phyloP scores from a whole-genome alignment of 1,284 basidiomycete genomes.

The Apiotrichum domesticum region DNA sequence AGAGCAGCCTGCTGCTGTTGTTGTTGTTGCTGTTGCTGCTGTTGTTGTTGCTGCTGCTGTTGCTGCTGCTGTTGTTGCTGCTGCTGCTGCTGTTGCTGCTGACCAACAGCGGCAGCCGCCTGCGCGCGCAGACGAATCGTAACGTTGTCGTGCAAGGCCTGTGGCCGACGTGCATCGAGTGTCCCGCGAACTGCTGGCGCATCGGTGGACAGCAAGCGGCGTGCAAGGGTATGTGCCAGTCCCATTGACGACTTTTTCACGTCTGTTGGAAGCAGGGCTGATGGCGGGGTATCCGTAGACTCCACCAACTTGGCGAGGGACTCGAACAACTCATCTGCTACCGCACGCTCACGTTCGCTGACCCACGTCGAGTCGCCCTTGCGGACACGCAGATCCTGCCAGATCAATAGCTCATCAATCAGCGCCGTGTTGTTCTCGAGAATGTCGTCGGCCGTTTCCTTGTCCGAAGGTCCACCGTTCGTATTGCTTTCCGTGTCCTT shows the following conservation, averaged over 20 bases:
- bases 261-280: slow-evolving; percentile 4
- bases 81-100: not conserved
- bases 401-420: slow-evolving; percentile 35
- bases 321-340: slow-evolving; percentile 31
- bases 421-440: slow-evolving; percentile 28
- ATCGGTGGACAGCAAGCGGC: slow-evolving; percentile 12
- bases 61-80: not conserved
- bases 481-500: not conserved
- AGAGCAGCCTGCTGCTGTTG: slow-evolving; percentile 1
- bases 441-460: slow-evolving; percentile 21
- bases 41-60: not conserved
- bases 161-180: slow-evolving; percentile 35
- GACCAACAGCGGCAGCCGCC: slow-evolving; percentile 9
- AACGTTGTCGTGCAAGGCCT: slow-evolving; percentile 34
- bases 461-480: slow-evolving; percentile 1
- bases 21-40: not conserved
- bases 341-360: slow-evolving; percentile 28
- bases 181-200: slow-evolving; percentile 35
- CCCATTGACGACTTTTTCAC: slow-evolving; percentile 7
- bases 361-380: slow-evolving; percentile 17
- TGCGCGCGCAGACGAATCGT: slow-evolving; percentile 14
- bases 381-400: slow-evolving; percentile 32
- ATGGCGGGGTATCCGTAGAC: slow-evolving; percentile 4
- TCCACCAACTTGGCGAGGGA: slow-evolving; percentile 28
- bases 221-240: slow-evolving; percentile 30